Percentiles rank a stretch among this genome's conserved stretches.
These are phyloP conservation scores for Hypericum androsaemum DNA, from an alignment of 345 rosid genomes.

Conservation along the genomic window DNA sequence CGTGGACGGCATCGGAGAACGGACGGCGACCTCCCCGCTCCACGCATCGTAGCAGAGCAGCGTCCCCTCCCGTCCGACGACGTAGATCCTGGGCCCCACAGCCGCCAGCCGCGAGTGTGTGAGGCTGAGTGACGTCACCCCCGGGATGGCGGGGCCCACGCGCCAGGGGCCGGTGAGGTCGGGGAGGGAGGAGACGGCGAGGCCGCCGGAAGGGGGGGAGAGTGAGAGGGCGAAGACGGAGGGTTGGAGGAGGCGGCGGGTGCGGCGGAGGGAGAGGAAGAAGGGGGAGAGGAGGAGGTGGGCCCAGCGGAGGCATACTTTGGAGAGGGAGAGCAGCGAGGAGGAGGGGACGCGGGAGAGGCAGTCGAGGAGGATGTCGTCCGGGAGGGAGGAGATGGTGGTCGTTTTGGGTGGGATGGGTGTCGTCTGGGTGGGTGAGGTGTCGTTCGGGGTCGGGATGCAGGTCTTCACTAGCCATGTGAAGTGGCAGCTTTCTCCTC, in stretches of 20 bases:
- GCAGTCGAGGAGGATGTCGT: conserved; percentile 72
- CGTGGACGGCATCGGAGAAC: conserved; percentile 44
- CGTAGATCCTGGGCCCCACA: conserved; percentile 57
- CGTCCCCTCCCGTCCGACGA: conserved; percentile 38
- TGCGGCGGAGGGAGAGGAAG: conserved; percentile 61
- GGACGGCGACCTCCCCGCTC: conserved; percentile 30
- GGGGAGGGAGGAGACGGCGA: conserved; percentile 38
- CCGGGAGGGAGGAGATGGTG: conserved; percentile 49
- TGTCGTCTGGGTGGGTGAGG: conserved; percentile 21
- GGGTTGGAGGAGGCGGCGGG: conserved; percentile 35
- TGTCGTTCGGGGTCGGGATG: conserved; percentile 49
- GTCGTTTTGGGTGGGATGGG: conserved; percentile 8
- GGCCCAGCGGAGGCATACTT: conserved; percentile 86
- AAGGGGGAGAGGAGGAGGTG: conserved; percentile 51
- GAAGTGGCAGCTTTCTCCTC: conserved; percentile 35
- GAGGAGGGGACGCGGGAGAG: conserved; percentile 61
- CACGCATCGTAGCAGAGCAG: conserved; percentile 52
- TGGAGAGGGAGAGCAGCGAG: conserved; percentile 48
- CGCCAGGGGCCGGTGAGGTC: conserved; percentile 25
- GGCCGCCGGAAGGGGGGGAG: conserved; percentile 34
- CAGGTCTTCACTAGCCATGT: conserved; percentile 91
- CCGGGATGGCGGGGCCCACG: conserved; percentile 15
- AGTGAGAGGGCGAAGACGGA: conserved; percentile 54
- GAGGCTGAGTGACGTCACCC: conserved; percentile 16
- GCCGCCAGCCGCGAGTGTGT: conserved; percentile 50